Conservation (phyloP, 2,329 filamentous ascomycete species). For the Dendryphion nanum region DNA sequence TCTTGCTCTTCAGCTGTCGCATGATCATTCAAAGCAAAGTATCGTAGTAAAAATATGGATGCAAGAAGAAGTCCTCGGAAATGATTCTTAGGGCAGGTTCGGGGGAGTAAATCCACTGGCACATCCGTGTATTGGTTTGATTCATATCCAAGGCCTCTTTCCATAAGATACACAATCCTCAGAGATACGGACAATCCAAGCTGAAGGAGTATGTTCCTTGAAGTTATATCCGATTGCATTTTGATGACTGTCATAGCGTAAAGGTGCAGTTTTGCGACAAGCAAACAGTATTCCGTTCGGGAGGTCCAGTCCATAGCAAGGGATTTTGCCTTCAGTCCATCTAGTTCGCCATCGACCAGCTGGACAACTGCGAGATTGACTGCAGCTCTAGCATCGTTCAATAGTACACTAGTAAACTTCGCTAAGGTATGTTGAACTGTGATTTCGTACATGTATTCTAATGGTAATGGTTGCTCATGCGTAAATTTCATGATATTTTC, state of each 20-base stretch:
- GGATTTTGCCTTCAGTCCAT: conserved; percentile 12
- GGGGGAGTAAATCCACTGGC: conserved; percentile 2
- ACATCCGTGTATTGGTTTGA: conserved; percentile 12
- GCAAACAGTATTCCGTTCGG: conserved; percentile 11
- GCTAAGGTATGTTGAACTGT: conserved; percentile 22
- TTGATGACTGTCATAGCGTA: conserved; percentile 21
- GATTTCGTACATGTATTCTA: conserved; percentile 19
- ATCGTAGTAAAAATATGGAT: conserved; percentile 19
- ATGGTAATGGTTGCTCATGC: conserved; percentile 13
- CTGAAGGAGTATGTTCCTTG: conserved; percentile 18
- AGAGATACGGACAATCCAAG: conserved; percentile 15
- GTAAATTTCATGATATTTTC: conserved; percentile 17
- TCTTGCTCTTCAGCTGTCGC: conserved; percentile 19
- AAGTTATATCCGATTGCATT: conserved; percentile 14
- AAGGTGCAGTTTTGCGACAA: conserved; percentile 17
- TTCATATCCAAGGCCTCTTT: conserved; percentile 12
- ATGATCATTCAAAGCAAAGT: conserved; percentile 19
- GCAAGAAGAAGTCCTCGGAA: conserved; percentile 17
- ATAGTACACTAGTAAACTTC: conserved; percentile 17
- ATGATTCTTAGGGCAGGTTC: conserved; percentile 18
- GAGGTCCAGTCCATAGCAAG: conserved; percentile 16
- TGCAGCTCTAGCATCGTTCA: conserved; percentile 14
- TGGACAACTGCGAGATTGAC: conserved; percentile 18
- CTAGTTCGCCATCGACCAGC: conserved; percentile 20
- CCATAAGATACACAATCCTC: conserved; percentile 16